Base-by-base conservation (phyloP, 257 asterid genomes). In the Schizonepeta tenuifolia region DNA sequence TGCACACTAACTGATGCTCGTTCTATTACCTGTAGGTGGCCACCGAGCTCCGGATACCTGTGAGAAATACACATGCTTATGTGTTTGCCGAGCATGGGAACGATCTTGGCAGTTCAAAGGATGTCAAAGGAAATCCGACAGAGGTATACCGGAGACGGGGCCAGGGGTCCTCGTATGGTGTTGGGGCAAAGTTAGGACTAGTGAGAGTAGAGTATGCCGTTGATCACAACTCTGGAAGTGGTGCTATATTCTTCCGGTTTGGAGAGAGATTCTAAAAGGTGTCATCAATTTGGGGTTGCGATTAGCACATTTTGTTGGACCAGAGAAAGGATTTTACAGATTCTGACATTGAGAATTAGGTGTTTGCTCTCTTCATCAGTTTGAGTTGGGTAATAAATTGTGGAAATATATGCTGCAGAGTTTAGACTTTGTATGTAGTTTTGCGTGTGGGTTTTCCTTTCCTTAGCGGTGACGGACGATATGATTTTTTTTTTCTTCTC, bases 51-150 rank as follows among this genome's bases (percentile, higher is more conserved):
- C 83, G 99, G 75, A 70, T 92, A 49, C 99, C 98, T 9, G 90
- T 95, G 70, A 85, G 83, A 82, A 92, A 84, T 65, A 90, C 97
- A 0, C 97, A 86, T 12, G 94, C 87, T 1, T 95, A 95, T 76
- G 96, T 85, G 61, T 95, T 95, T 81, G 97, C 89, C 24, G 99
- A 95, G 74, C 98, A 95, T 46, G 98, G 99, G 12, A 92, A 90
- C 47, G 99, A 95, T 75, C 96, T 92, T 14, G 98, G 98, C 59
- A 87, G 90, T 56, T 95, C 99, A 28, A 90, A 87, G 79, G 96
- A 89, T 24, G 94, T 95, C 20, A 95, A 95, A 83, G 99, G 99
- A 74, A 92, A 95, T 83, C 99, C 98, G 1, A 92, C 98, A 0
- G 95, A 87, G 86, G 97, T 88, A 67, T 92, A 95, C 75, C 80